Conservation (phyloP, 2,329 filamentous ascomycete species). For the Lasiodiplodia sp. region DNA sequence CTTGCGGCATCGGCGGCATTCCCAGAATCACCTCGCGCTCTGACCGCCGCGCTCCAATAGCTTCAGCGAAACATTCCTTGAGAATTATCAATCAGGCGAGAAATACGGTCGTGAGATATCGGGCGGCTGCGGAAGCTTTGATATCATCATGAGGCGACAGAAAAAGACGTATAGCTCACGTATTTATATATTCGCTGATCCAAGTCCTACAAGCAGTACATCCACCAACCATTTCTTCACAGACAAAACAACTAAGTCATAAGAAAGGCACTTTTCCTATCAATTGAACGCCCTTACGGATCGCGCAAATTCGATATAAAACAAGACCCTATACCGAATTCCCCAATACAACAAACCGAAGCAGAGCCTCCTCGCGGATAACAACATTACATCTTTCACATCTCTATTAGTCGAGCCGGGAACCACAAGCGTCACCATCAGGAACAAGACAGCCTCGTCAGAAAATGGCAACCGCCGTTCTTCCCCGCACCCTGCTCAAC, state of each 20-base stretch:
- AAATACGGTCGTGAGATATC: not conserved
- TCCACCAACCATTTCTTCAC: not conserved
- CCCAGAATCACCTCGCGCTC: not conserved
- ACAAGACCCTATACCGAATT: not conserved
- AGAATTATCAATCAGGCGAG: not conserved
- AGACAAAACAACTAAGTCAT: not conserved
- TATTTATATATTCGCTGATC: not conserved
- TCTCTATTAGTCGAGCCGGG: too few species aligned
- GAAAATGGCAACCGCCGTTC: not conserved
- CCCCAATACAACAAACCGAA: not conserved
- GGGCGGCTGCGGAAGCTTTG: too few species aligned
- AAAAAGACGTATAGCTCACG: not conserved
- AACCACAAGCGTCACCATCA: not conserved
- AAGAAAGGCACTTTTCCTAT: not conserved
- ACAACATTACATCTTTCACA: not conserved
- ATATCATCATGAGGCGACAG: not conserved
- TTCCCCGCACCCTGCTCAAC: not conserved
- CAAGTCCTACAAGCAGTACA: not conserved
- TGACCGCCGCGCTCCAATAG: not conserved
- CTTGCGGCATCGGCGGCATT: constrained; percentile 12
- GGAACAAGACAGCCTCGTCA: not conserved
- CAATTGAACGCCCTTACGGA: too few species aligned
- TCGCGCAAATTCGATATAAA: not conserved
- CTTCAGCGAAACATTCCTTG: not conserved
- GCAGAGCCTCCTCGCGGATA: not conserved